These are phyloP conservation scores for Trichosphaerium sp. DNA, from an alignment of 78 protist species.

Conservation along the genomic window DNA sequence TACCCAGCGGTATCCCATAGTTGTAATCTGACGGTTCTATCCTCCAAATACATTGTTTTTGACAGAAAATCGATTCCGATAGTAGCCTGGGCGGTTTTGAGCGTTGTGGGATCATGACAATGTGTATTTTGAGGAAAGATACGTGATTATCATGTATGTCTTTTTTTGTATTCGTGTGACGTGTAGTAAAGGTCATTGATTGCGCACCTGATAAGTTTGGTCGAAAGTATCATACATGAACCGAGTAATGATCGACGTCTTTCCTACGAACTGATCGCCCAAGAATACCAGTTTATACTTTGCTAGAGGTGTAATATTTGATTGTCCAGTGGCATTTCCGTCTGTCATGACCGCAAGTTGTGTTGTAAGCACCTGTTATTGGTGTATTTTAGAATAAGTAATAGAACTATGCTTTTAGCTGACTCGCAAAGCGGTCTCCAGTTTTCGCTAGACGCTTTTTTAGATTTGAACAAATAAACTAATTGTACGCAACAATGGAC, in stretches of 20 bases:
- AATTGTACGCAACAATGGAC: too few relatives aligned
- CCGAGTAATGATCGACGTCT: slow-evolving; percentile 90
- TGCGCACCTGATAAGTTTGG: slow-evolving; percentile 69
- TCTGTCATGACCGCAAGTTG: too few relatives aligned
- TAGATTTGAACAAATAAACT: too few relatives aligned
- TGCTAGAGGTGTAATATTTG: slow-evolving; percentile 46
- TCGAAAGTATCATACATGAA: slow-evolving; percentile 98
- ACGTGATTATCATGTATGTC: not conserved
- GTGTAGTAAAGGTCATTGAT: not conserved
- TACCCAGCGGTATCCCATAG: slow-evolving; percentile 95
- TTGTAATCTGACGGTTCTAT: slow-evolving; percentile 89
- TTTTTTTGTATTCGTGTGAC: not conserved
- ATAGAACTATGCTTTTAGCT: too few relatives aligned
- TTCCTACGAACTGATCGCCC: slow-evolving; percentile 52
- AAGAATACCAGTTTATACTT: slow-evolving; percentile 54
- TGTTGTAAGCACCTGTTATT: too few relatives aligned
- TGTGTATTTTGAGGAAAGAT: too few relatives aligned
- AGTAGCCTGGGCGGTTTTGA: slow-evolving; percentile 61
- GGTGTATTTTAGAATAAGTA: too few relatives aligned
- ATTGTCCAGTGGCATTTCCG: too few relatives aligned
- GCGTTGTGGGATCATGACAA: too few relatives aligned
- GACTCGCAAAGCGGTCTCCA: too few relatives aligned
- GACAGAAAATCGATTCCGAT: slow-evolving; percentile 95
- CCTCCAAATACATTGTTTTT: slow-evolving; percentile 90
- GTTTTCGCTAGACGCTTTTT: too few relatives aligned